Base-by-base conservation (phyloP, 2,329 filamentous ascomycete species). In the Ophiostoma quercus region DNA sequence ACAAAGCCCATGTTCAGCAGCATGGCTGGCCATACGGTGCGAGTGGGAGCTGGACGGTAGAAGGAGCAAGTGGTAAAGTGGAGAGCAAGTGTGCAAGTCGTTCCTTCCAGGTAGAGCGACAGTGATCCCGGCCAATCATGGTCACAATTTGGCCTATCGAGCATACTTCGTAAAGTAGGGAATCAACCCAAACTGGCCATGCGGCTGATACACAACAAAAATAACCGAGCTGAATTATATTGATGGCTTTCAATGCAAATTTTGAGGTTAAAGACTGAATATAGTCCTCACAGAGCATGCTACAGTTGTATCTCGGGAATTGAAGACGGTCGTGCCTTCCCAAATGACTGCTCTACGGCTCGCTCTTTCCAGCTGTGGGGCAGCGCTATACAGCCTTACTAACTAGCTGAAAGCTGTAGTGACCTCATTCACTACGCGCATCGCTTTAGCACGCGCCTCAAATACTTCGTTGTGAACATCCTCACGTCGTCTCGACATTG, bases 391-490 rank as follows among this genome's bases (percentile, higher is more conserved):
- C 43, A 65, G 62, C 32, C 34, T 39, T 65, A 65, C 19, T 41
- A 39, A 65, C 4, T n/a, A 65, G 37, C 16, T 32, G 9, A 37
- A 22, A 65, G 62, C 62, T 65, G 19, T 39, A 66, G 65, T 66
- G 65, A 66, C 63, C 63, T 66, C 63, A 66, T 43, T 66, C 65
- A 39, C 65, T 29, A 25, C 63, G 39, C 63, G 63, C 22, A 22
- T 25, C 19, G 29, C 14, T 37, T 37, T 25, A 22, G 34, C 57
- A 62, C 57, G 25, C 57, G 57, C 57, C 22, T 57, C n/a, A 19
- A 29, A 5, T 62, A 39, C 37, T 39, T 34, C 19, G n/a, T 14
- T 65, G n/a, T 25, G n/a, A 22, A 19, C 62, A 63, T 39, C 60
- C 19, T 22, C 34, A 65, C 62, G 9, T 65, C 34, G 32, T 7